These are phyloP conservation scores for Ustilago loliicola DNA, from an alignment of 1,284 basidiomycete genomes.

Conservation along the genomic window DNA sequence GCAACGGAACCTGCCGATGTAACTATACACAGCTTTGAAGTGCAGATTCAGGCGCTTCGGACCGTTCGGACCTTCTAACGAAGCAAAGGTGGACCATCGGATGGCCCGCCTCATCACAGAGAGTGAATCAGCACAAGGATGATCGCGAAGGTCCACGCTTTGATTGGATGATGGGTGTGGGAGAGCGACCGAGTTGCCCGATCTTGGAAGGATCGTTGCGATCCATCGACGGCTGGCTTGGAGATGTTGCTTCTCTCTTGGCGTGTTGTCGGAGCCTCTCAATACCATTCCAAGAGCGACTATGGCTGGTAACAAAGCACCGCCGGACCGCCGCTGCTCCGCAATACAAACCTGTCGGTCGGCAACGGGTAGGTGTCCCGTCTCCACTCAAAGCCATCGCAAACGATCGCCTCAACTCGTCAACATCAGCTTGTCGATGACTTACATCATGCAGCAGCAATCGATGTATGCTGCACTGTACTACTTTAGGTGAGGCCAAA, in stretches of 20 bases:
- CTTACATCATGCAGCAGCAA: not conserved
- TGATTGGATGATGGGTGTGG: not conserved
- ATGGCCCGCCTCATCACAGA: not conserved
- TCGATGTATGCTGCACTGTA: too few species aligned
- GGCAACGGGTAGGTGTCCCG: not conserved
- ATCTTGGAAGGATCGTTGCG: not conserved
- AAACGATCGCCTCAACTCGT: too few species aligned
- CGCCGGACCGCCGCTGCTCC: conserved; percentile 5
- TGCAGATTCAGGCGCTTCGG: not conserved
- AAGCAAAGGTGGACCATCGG: not conserved
- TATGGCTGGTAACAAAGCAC: not conserved
- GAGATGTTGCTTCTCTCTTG: not conserved
- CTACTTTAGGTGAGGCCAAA: too few species aligned
- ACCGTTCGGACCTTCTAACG: not conserved
- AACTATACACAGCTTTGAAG: not conserved
- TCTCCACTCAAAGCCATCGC: not conserved
- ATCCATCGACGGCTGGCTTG: not conserved
- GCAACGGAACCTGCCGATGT: too few species aligned
- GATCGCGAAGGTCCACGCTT: not conserved
- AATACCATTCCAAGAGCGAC: not conserved
- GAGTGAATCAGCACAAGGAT: not conserved
- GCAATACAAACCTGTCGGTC: not conserved
- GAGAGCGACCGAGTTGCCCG: not conserved
- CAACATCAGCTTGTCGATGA: too few species aligned
- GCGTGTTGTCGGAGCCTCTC: not conserved